Percentiles rank a stretch among this genome's conserved stretches.
Evolutionary conservation across 2,329 filamentous ascomycete genomes (phyloP).

Genomic region (Penicillium capsulatum): DNA sequence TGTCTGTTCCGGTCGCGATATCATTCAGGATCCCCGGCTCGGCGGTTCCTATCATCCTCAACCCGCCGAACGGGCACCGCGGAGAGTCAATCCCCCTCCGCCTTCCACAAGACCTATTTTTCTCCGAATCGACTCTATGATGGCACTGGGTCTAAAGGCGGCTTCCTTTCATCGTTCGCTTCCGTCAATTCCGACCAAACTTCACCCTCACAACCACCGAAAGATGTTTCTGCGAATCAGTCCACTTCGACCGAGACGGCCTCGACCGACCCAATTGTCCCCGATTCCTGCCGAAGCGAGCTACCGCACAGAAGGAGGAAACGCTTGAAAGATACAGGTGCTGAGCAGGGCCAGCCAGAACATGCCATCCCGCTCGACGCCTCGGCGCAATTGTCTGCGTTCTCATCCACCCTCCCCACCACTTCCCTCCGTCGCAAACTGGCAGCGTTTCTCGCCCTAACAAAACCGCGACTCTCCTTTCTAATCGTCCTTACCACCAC

Average conservation of each 20-base stretch:
- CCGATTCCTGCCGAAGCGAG: conserved; percentile 26
- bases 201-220: conserved; percentile 9
- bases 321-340: conserved; percentile 36
- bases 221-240: conserved; percentile 14
- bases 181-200: conserved; percentile 18
- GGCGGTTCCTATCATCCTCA: conserved; percentile 32
- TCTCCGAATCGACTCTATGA: conserved; percentile 32
- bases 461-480: conserved; percentile 91
- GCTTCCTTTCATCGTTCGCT: conserved; percentile 27
- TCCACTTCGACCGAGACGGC: conserved; percentile 11
- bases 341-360: conserved; percentile 23
- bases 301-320: conserved; percentile 44
- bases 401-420: conserved; percentile 54
- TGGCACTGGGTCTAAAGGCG: conserved; percentile 17
- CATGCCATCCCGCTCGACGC: conserved; percentile 54
- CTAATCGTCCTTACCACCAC: conserved; percentile 89
- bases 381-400: conserved; percentile 55
- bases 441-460: conserved; percentile 80
- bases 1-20: conserved; percentile 27
- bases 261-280: conserved; percentile 16
- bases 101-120: conserved; percentile 39
- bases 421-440: conserved; percentile 61
- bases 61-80: conserved; percentile 29
- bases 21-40: conserved; percentile 19
- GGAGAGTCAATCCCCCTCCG: conserved; percentile 24